Base-by-base conservation (phyloP, 768 basidiomycete genomes). In the Phylloporus scabripes region DNA sequence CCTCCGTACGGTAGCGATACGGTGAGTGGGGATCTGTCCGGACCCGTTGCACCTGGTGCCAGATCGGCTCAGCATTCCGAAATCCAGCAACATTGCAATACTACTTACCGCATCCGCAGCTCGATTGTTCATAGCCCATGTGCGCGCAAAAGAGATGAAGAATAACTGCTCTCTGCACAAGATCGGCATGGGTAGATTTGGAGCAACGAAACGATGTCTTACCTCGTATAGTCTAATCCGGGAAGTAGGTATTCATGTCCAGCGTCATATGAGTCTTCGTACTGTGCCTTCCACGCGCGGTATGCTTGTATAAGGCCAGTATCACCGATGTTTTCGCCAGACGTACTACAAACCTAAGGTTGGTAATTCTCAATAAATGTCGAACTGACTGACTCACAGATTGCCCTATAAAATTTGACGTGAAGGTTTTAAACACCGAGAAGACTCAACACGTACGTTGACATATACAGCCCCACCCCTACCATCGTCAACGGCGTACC, bases 1-100 rank as follows among this genome's bases (percentile, higher is more conserved):
- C 94, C 41, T 90, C 85, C 8, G 88, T 83, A 37, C 93, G 80
- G 71, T 77, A 92, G 26, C 77, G 74, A 54, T 74, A 76, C 1
- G 93, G 92, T 7, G 91, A 90, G 62, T 95, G 93, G 15, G 92
- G 90, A 60, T 96, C 92, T 1, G 89, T 85, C 40, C 89, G 81
- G 42, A 95, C 80, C 24, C 85, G 82, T 57, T 82, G 83, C 28
- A 92, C 75, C 82, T 87, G 57, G 20, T 18, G 10, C 11, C 7
- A 38, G 18, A 18, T 37, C n/a, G 9, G 39, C 11, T 46, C 41
- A 31, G 45, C 2, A 24, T 12, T 42, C 33, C 21, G 9, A 21
- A 14, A 12, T 31, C 48, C 26, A 53, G 28, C 20, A 41, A 39
- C 24, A 32, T 24, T 38, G 14, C 23, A 41, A 21, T 33, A 12